phyloP scores from a whole-genome alignment of 306 rosid genomes.

The Gastrolobium villosum region DNA sequence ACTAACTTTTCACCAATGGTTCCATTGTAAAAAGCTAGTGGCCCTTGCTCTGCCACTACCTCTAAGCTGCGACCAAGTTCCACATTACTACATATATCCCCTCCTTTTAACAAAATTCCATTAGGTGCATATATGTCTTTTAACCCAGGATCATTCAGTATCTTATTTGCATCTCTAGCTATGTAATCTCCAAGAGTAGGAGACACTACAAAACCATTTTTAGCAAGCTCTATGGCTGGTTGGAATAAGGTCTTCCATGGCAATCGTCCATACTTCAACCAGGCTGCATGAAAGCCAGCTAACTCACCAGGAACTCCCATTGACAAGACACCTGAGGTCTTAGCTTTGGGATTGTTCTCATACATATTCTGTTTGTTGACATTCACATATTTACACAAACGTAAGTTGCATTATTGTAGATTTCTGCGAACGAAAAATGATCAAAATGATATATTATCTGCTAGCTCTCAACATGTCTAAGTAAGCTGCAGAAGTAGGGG shows the following conservation, averaged over 20 bases:
- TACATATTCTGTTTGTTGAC: slow-evolving; percentile 79
- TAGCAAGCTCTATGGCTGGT: slow-evolving; percentile 86
- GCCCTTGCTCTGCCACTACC: slow-evolving; percentile 78
- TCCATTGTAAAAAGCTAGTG: slow-evolving; percentile 85
- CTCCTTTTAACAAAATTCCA: slow-evolving; percentile 66
- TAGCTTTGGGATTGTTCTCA: slow-evolving; percentile 62
- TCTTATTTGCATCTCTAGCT: slow-evolving; percentile 1
- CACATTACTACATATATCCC: slow-evolving; percentile 73
- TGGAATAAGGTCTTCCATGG: slow-evolving; percentile 76
- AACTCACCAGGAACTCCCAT: slow-evolving; percentile 93
- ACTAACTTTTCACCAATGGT: slow-evolving; percentile 78
- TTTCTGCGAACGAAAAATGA: slow-evolving; percentile 30
- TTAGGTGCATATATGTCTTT: slow-evolving; percentile 73
- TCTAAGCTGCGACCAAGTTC: slow-evolving; percentile 76
- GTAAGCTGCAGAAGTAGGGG: neutral
- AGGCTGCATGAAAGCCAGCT: slow-evolving; percentile 92
- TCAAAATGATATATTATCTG: slow-evolving; percentile 22
- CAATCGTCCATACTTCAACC: slow-evolving; percentile 82
- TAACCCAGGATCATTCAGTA: slow-evolving; percentile 79
- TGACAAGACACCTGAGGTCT: slow-evolving; percentile 69
- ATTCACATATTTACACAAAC: slow-evolving; percentile 36
- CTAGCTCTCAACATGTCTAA: slow-evolving; percentile 9
- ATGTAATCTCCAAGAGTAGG: slow-evolving; percentile 58
- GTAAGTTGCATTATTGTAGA: slow-evolving; percentile 35
- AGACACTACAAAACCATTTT: slow-evolving; percentile 71